Evolutionary conservation across 495 filamentous ascomycete genomes (phyloP).

Genomic region (Penicillium waksmanii): DNA sequence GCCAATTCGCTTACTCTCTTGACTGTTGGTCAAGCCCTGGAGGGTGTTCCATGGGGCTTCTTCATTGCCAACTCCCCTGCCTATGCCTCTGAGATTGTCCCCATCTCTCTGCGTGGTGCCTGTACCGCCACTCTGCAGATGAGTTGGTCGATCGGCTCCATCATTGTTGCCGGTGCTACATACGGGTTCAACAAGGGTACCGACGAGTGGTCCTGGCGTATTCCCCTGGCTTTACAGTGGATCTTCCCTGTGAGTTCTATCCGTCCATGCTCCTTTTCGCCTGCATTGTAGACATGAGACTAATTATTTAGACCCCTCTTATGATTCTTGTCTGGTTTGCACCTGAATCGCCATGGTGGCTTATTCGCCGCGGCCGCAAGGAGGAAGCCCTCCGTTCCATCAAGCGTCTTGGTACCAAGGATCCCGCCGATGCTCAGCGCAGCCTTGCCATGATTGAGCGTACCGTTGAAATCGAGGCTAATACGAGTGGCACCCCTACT

Average conservation of each 20-base stretch:
- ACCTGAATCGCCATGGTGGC: slow-evolving; percentile 70
- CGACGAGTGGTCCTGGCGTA: slow-evolving; percentile 60
- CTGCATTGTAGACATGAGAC: background rate
- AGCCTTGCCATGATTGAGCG: slow-evolving; percentile 76
- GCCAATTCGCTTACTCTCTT: slow-evolving; percentile 62
- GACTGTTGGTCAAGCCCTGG: slow-evolving; percentile 67
- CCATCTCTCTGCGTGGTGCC: slow-evolving; percentile 64
- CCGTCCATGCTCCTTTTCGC: background rate
- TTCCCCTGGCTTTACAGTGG: slow-evolving; percentile 73
- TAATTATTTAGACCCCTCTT: slow-evolving; percentile 51
- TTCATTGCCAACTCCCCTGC: slow-evolving; percentile 74
- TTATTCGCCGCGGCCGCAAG: slow-evolving; percentile 56
- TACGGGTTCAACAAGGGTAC: slow-evolving; percentile 54
- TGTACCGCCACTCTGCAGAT: slow-evolving; percentile 73
- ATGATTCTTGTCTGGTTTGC: slow-evolving; percentile 65
- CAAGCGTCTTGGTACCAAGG: slow-evolving; percentile 60
- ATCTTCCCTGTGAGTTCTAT: slow-evolving; percentile 62
- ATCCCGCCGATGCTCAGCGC: slow-evolving; percentile 61
- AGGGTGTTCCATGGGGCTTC: slow-evolving; percentile 75
- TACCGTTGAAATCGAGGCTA: slow-evolving; percentile 67
- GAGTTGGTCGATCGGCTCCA: slow-evolving; percentile 72
- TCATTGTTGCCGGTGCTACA: slow-evolving; percentile 69
- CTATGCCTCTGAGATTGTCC: slow-evolving; percentile 73
- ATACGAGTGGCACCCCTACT: slow-evolving; percentile 57
- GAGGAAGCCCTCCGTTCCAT: slow-evolving; percentile 66